Base-by-base conservation (phyloP, 768 basidiomycete species). In the Pisolithus sp. region DNA sequence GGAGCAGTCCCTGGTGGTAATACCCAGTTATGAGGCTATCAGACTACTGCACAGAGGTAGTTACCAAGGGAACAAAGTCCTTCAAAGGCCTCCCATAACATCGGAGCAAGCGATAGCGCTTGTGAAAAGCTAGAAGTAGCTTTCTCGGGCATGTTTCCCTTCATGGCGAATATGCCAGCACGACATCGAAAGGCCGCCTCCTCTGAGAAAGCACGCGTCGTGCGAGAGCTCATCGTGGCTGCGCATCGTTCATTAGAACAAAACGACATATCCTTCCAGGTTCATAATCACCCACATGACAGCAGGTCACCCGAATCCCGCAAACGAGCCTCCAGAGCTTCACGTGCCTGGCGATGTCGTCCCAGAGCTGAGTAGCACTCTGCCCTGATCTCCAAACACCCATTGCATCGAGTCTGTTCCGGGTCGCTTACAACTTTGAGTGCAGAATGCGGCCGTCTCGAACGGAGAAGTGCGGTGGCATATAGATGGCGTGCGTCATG, bases 31-130 rank as follows among this genome's bases (percentile, higher is more conserved):
- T 62, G 52, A 59, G 56, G 28, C 6, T 53, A 53, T 51, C 47
- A 26, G 23, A 44, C 26, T 55, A 37, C 50, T 52, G 34, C 54
- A n/a, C 21, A 44, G 53, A 49, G 36, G 47, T 51, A 54, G 75
- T 48, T 60, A 87, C 93, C 93, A 42, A 90, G 70, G 28, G 77
- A 69, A 65, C 93, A 95, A 31, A 96, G 67, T 0, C 89, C 92
- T 62, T 93, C 89, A 60, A 93, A 88, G 5, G 93, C 93, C 66
- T 96, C 93, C 92, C 92, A 95, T 49, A 93, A 69, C 64, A 89
- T 79, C 30, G 90, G 89, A 62, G 91, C 85, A 44, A 83, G 64
- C 13, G 73, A 65, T 54, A 96, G 73, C 24, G 91, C 87, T 53
- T 83, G 79, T 43, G 76, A 76, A 66, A 86, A 94, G 62, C 82